Conservation (phyloP, 2,329 filamentous ascomycete genomes). For the Fusarium setosum region DNA sequence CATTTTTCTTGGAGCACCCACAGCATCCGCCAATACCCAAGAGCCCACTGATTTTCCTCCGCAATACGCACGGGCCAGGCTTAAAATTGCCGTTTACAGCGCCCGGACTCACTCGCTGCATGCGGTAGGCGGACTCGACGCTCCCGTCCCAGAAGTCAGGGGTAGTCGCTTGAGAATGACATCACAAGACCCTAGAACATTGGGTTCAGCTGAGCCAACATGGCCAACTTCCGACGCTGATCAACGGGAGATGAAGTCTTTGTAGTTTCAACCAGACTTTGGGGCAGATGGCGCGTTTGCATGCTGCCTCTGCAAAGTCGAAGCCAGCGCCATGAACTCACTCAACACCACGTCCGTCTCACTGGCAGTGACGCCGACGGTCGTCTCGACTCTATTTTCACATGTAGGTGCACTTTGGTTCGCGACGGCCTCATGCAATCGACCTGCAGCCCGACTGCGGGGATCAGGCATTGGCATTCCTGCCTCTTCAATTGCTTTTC, state of each 20-base stretch:
- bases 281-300: slow-evolving; percentile 23
- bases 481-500: slow-evolving; percentile 1
- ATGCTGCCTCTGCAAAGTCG: slow-evolving; percentile 8
- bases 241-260: slow-evolving; percentile 11
- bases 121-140: slow-evolving; percentile 14
- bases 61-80: slow-evolving; percentile 35
- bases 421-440: slow-evolving; percentile 7
- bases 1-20: slow-evolving; percentile 5
- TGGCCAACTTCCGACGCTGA: slow-evolving; percentile 1
- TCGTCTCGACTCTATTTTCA: slow-evolving; percentile 85
- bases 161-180: slow-evolving; percentile 37
- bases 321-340: slow-evolving; percentile 53
- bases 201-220: slow-evolving; percentile 23
- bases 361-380: slow-evolving; percentile 86
- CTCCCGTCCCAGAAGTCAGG: slow-evolving; percentile 31
- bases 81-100: slow-evolving; percentile 10
- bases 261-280: slow-evolving; percentile 12
- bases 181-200: slow-evolving; percentile 40
- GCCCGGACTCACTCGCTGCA: slow-evolving; percentile 34
- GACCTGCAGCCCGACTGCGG: slow-evolving; percentile 10
- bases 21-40: not conserved
- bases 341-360: slow-evolving; percentile 86
- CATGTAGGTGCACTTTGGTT: slow-evolving; percentile 70
- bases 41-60: slow-evolving; percentile 28
- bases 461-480: slow-evolving; percentile 1